Evolutionary conservation across 352 stramenopile species (phyloP), one percentile per base, ranked within the genome.

Genomic region (Globisporangium ultimum): DNA sequence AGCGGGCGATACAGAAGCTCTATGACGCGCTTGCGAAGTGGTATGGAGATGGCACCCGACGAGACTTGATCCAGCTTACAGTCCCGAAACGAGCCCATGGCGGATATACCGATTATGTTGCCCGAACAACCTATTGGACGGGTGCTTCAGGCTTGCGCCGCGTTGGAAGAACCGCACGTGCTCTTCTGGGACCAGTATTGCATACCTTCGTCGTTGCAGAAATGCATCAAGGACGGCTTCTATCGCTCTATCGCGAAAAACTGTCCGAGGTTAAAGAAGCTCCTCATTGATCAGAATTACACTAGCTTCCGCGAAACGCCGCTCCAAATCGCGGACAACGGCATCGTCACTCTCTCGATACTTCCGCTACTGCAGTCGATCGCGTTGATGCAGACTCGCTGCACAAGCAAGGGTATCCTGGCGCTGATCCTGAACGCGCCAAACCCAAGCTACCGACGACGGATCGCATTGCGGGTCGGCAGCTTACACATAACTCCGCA

Each of bases 91-190:
- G 28, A 36, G 3, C 5, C 7, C 7, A 36, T 36, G 28, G 9
- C 8, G 8, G 28, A 36, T 10, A 36, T 36, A 1, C 7, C 7
- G 9, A 36, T 6, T 36, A 36, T 10, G 28, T 36, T 36, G 28
- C 7, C 28, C 28, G 28, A 36, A 36, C 28, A 36, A 36, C 28
- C 28, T 36, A 36, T 36, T 36, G 28, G 8, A 36, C 28, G 28
- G 9, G 9, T 36, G 28, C 28, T 54, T 21, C 17, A 3, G 13
- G n/a, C 28, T 13, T 54, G 28, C 38, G 28, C 28, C 14, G 28
- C 48, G n/a, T 18, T 54, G 28, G 48, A 54, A 21, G 28, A 54
- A 36, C 48, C 43, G 20, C 32, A 54, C n/a, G 28, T 36, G 28
- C 28, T 36, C 28, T 43, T 54, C n/a, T 40, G 32, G 48, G 21